phyloP scores from a whole-genome alignment of 106 monocot genomes.

The Gastrodia elata region DNA sequence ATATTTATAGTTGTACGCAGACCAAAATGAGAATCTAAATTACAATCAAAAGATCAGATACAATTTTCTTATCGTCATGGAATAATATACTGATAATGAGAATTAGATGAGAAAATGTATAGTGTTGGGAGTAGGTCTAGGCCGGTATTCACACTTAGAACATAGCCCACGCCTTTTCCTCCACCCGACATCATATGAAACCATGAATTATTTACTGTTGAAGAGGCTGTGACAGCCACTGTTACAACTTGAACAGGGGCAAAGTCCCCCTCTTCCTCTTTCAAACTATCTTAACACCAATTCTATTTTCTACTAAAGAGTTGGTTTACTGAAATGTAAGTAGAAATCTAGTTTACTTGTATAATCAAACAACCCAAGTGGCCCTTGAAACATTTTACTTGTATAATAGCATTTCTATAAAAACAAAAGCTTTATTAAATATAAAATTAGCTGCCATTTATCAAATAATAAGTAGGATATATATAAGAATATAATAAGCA shows the following conservation, averaged over 20 bases:
- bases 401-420: too few species aligned
- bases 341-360: too few species aligned
- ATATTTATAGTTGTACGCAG: not conserved
- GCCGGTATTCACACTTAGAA: conserved; percentile 22
- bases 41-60: not conserved
- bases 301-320: too few species aligned
- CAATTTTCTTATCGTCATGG: not conserved
- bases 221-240: conserved; percentile 59
- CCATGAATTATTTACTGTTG: conserved; percentile 30
- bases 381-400: too few species aligned
- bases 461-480: too few species aligned
- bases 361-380: too few species aligned
- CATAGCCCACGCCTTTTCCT: conserved; percentile 50
- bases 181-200: conserved; percentile 30
- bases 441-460: too few species aligned
- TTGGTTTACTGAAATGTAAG: too few species aligned
- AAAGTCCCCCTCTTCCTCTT: conserved; percentile 34
- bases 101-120: not conserved
- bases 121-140: conserved; percentile 26
- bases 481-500: too few species aligned
- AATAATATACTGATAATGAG: not conserved
- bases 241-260: conserved; percentile 41
- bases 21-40: not conserved
- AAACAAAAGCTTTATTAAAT: too few species aligned
- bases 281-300: too few species aligned